Conservation (phyloP, 2,329 filamentous ascomycete genomes). For the Fusarium chaquense region DNA sequence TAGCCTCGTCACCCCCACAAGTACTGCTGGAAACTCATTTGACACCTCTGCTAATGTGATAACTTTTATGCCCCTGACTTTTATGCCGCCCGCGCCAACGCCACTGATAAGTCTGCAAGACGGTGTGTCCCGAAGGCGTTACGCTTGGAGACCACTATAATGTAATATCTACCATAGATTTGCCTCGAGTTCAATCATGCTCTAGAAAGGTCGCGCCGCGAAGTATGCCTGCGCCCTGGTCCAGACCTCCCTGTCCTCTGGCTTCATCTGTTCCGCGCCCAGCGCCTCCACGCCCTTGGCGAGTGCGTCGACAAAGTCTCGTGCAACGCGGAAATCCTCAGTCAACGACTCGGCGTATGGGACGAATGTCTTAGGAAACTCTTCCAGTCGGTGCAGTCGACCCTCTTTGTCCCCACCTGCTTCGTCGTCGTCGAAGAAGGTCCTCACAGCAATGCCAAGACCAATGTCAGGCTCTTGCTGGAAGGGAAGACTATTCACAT, state of each 20-base stretch:
- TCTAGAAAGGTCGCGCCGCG: constrained; percentile 56
- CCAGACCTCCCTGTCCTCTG: constrained; percentile 65
- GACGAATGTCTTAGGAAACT: constrained; percentile 67
- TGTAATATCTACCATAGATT: constrained; percentile 38
- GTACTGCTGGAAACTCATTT: constrained; percentile 36
- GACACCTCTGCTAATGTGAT: constrained; percentile 38
- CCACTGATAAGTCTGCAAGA: constrained; percentile 44
- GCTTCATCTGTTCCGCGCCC: constrained; percentile 60
- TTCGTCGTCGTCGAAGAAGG: constrained; percentile 79
- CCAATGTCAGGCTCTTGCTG: constrained; percentile 77
- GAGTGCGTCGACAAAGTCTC: constrained; percentile 69
- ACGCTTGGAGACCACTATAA: constrained; percentile 38
- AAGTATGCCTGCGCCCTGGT: constrained; percentile 67
- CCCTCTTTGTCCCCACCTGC: constrained; percentile 65
- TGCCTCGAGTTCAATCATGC: constrained; percentile 24
- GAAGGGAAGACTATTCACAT: constrained; percentile 70
- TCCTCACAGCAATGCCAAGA: constrained; percentile 83
- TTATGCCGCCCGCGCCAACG: constrained; percentile 46
- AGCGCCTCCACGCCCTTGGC: constrained; percentile 68
- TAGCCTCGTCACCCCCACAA: constrained; percentile 35
- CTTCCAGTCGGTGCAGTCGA: constrained; percentile 59
- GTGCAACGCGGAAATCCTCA: constrained; percentile 70
- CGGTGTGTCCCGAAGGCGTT: constrained; percentile 40
- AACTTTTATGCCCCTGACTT: constrained; percentile 43
- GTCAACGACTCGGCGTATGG: constrained; percentile 68